Evolutionary conservation across 2,329 filamentous ascomycete species (phyloP), one percentile per base, ranked within the genome.

Genomic region (Alternaria dauci): DNA sequence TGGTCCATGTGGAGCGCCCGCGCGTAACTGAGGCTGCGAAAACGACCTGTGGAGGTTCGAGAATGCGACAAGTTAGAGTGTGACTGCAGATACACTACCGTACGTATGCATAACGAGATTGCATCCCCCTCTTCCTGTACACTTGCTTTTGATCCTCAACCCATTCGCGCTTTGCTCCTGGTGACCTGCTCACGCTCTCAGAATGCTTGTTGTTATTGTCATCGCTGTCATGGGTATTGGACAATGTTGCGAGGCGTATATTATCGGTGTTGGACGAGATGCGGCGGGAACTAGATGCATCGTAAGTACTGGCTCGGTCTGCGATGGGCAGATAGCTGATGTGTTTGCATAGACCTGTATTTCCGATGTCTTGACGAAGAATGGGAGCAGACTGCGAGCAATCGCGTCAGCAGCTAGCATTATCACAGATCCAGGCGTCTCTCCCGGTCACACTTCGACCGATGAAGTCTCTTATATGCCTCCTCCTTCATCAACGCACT

Each of bases 171-270:
- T 25, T 38, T 16, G 5, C 16, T 38, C 20, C 2, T 50, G 14
- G 23, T 7, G 11, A 36, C 11, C 8, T 25, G 5, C 2, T 26
- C 4, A 20, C 20, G n/a, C 11, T 26, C 2, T 36, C 2, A 18
- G 25, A 14, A 68, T 70, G 65, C 5, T 63, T 11, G 54, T 63
- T 16, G 46, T 57, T 8, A 54, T 44, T 30, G 48, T 14, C 5
- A 1, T 8, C 9, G 9, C 46, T 8, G 16, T n/a, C 6, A 25
- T 18, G 14, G 23, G 16, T 8, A 3, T 25, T 4, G 5, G 5
- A 7, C 3, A 67, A 39, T 59, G 70, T 8, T 71, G 66, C 70
- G 56, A 62, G 5, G 64, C 68, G 1, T 70, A 69, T 57, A 62
- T 66, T 5, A 52, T 71, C 12, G 62, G 38, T 12, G 28, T 59